Percentiles rank a stretch among this genome's conserved stretches.
phyloP scores from a whole-genome alignment of 2,329 filamentous ascomycete genomes.

The Colletotrichum acutatum region DNA sequence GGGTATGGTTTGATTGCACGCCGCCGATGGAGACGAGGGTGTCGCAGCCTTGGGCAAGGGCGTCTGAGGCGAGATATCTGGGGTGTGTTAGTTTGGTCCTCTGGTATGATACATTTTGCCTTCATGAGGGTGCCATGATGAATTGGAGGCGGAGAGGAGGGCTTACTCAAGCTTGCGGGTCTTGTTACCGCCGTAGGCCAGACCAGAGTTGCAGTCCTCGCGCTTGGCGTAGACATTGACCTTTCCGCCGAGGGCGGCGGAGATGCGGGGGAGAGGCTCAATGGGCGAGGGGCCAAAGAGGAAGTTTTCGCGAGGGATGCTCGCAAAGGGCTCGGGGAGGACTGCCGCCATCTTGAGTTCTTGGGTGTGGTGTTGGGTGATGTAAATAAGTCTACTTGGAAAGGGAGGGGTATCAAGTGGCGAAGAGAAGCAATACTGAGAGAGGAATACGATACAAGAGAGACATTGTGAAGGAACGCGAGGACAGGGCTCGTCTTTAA shows the following conservation, averaged over 20 bases:
- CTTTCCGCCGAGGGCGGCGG: constrained; percentile 66
- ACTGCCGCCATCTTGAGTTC: constrained; percentile 20
- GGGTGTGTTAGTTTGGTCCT: background rate
- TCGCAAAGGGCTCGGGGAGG: constrained; percentile 71
- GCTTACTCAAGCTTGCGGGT: constrained; percentile 72
- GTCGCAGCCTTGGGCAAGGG: constrained; percentile 64
- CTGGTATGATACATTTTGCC: background rate
- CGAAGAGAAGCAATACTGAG: background rate
- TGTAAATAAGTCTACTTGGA: background rate
- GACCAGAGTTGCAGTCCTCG: constrained; percentile 76
- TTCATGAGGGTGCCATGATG: no score
- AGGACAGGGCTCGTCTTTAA: background rate
- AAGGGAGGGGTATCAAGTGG: background rate
- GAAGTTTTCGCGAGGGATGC: constrained; percentile 70
- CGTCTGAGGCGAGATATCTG: constrained; percentile 74
- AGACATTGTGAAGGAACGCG: background rate
- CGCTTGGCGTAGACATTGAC: constrained; percentile 77
- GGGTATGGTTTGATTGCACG: constrained; percentile 77
- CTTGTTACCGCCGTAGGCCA: constrained; percentile 77
- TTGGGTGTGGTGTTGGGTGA: no score
- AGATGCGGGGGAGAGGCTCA: constrained; percentile 73
- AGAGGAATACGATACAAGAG: background rate
- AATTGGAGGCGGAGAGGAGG: background rate
- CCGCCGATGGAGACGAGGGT: constrained; percentile 76
- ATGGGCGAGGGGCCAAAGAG: constrained; percentile 77